Base-by-base conservation (phyloP, 2,329 filamentous ascomycete genomes). In the Xylaria sp. region DNA sequence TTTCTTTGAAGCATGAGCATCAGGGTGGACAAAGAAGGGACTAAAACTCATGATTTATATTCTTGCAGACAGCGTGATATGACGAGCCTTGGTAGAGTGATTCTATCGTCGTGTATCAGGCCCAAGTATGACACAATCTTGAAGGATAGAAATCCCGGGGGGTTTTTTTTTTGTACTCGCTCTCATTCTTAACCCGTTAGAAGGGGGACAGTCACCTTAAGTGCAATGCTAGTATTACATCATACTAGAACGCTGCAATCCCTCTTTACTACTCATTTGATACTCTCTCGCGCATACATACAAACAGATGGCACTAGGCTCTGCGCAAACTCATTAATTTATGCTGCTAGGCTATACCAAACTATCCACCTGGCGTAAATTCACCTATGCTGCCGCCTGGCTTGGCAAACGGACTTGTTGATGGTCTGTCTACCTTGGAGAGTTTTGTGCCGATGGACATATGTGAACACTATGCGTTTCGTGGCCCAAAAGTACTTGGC, bases 1-100 rank as follows among this genome's bases (percentile, higher is more conserved):
- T 43, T 35, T 9, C 35, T 31, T 8, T 38, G 51, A 25, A 23
- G n/a, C 40, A 14, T 43, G 58, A 42, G 58, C 66, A 33, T 46
- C 60, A n/a, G 68, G 67, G 31, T 68, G 67, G 23, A 69, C 21
- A 23, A 67, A 63, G 46, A 69, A 66, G 8, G 56, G 54, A 37
- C 38, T 46, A 15, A 47, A 45, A 42, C 51, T 31, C 53, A 60
- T 60, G 28, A 37, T 35, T n/a, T 56, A 42, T 19, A 35, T 25
- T 19, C n/a, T 35, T 46, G 25, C 40, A 21, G 42, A 53, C 9
- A 42, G 43, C 5, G 15, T 37, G 23, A 46, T n/a, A n/a, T n/a
- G n/a, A n/a, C n/a, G n/a, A n/a, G n/a, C n/a, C n/a, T n/a, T n/a
- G n/a, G n/a, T n/a, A n/a, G n/a, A n/a, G n/a, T n/a, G n/a, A n/a